Base-by-base conservation (phyloP, 768 basidiomycete genomes). In the Serendipita sp. region DNA sequence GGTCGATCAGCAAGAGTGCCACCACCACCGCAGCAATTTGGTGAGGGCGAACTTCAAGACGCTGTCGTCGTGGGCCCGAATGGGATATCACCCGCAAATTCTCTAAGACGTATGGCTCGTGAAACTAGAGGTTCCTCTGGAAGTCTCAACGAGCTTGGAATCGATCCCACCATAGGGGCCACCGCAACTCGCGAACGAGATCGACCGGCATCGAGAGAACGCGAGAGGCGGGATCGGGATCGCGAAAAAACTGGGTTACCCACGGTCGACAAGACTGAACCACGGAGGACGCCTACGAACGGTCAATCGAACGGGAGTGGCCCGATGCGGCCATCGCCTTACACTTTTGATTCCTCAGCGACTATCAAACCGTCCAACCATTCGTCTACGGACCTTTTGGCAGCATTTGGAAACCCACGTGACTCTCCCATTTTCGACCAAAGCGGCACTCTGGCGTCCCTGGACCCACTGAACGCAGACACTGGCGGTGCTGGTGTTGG, bases 121-220 rank as follows among this genome's bases (percentile, higher is more conserved):
- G 56, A 60, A n/a, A 60, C 24, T 35, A 32, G 34, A 10, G 56
- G 56, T 60, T 60, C 56, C 37, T 28, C 34, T 28, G 56, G 56
- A 8, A 60, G 28, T 38, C 30, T 60, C 28, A 60, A 60, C 37
- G 56, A 60, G 56, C 56, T 60, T 60, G 56, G 56, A 30, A 30
- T 60, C 8, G 28, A n/a, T 10, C 16, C 56, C 37, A 35, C 56
- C 37, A 30, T 38, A 24, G 56, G 56, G 16, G 41, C 7, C 24
- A 24, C 24, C 13, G 56, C 56, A 10, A 35, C 56, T 10, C 18
- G 56, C 10, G 56, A 60, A 37, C 28, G 56, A 38, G 56, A 60
- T 37, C 28, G 56, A 4, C 56, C 56, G n/a, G 56, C 24, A 32
- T 60, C 56, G 16, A 60, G 56, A 37, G 56, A 60, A 34, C 56